These are phyloP conservation scores for Trichosporon coremiiforme DNA, from an alignment of 1,284 basidiomycete species.

Conservation along the genomic window DNA sequence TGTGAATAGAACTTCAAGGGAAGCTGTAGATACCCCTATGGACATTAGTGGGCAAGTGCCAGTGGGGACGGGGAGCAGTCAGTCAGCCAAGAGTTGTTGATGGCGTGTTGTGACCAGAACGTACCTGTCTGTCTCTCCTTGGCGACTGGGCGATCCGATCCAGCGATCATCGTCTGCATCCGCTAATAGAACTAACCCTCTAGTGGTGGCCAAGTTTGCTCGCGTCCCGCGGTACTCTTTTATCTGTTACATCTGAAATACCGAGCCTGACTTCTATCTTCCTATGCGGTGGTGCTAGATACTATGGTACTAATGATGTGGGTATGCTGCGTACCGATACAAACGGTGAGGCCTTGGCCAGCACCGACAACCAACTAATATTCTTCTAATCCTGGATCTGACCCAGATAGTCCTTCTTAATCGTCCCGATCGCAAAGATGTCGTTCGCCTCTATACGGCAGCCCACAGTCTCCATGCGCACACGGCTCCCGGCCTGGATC, in stretches of 20 bases:
- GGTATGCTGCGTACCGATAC: conserved; percentile 21
- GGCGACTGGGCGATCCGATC: too few species aligned
- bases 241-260: conserved; percentile 14
- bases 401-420: conserved; percentile 91
- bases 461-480: conserved; percentile 94
- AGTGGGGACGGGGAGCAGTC: too few species aligned
- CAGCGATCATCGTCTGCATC: too few species aligned
- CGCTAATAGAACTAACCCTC: too few species aligned
- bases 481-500: conserved; percentile 89
- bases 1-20: neutral
- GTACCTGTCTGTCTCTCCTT: too few species aligned
- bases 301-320: conserved; percentile 26
- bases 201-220: too few species aligned
- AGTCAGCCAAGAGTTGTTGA: too few species aligned
- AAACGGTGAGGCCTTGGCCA: neutral
- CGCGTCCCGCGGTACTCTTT: neutral
- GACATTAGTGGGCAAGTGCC: neutral
- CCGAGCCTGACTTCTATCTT: neutral
- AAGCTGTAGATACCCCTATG: neutral
- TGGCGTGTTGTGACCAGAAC: too few species aligned
- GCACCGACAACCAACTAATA: neutral
- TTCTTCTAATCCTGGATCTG: conserved; percentile 62
- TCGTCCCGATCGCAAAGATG: conserved; percentile 91
- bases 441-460: conserved; percentile 96
- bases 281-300: conserved; percentile 9